Evolutionary conservation across 805 yeast species (phyloP).

Genomic region (Cyberlindnera euphorbiiphila): DNA sequence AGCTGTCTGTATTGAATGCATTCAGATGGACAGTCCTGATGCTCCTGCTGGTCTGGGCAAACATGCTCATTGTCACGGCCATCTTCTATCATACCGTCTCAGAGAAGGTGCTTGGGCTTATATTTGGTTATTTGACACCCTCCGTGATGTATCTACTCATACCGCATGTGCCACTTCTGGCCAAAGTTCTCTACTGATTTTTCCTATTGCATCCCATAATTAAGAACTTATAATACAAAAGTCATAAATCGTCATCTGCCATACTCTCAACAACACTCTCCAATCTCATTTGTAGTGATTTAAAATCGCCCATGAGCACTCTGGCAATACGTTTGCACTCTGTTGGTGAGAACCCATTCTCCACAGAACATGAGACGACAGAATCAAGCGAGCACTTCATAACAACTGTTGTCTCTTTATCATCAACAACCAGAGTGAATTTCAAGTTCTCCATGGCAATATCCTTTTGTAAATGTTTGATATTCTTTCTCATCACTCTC

Average conservation of each 20-base stretch:
- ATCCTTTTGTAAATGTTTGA: conserved; percentile 22
- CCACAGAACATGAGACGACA: conserved; percentile 17
- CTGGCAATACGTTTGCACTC: conserved; percentile 16
- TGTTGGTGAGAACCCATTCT: conserved; percentile 7
- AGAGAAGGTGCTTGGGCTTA: conserved; percentile 71
- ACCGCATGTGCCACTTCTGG: conserved; percentile 8
- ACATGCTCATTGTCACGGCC: conserved; percentile 62
- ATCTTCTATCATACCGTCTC: conserved; percentile 74
- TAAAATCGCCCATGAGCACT: conserved; percentile 21
- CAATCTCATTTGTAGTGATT: conserved; percentile 14
- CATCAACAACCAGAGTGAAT: conserved; percentile 16
- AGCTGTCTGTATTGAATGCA: conserved; percentile 2
- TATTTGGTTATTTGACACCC: conserved; percentile 57
- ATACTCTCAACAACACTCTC: conserved; percentile 19
- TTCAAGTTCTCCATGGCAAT: conserved; percentile 17
- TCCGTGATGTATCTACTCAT: conserved; percentile 37
- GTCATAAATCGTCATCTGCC: conserved; percentile 9
- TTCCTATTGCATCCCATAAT: no score
- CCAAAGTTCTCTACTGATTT: neutral
- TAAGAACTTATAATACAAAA: neutral
- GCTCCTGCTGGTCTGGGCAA: conserved; percentile 49
- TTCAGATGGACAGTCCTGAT: conserved; percentile 17
- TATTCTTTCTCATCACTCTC: conserved; percentile 4
- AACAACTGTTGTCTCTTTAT: conserved; percentile 9
- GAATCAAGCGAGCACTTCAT: conserved; percentile 16